Base-by-base conservation (phyloP, 129 eudicot genomes). In the Artemisia tridentata region DNA sequence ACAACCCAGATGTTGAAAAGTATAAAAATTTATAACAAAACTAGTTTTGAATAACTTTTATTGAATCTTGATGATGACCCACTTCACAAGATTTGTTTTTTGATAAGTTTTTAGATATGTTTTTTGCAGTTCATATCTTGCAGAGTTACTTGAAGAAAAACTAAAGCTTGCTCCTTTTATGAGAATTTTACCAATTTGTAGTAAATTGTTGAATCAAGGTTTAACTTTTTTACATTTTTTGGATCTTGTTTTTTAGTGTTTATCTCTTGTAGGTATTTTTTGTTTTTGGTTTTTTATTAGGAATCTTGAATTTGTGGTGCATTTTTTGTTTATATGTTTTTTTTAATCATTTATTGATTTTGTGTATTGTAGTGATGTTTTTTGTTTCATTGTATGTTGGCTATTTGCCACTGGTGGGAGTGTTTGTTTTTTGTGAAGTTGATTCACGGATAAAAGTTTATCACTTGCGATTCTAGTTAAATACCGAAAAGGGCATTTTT, bases 1-100 rank as follows among this genome's bases (percentile, higher is more conserved):
- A 61, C 31, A 51, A 87, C 67, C 73, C 87, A 53, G 88, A 85
- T 85, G 91, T 75, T 54, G 97, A 90, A 50, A 87, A 85, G 97
- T 90, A 18, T 68, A 14, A 78, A 68, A 18, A 11, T 64, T 59
- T 65, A 58, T 18, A 29, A 4, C n/a, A 29, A 29, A 29, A 29
- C 34, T 29, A 29, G 34, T 29, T 29, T 29, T 29, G 6, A 29
- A 29, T 4, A 29, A 0, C 34, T 58, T 34, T 8, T 67, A 63
- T 17, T n/a, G 41, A 11, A 16, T 45, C 17, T 64, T 72, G 61
- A 34, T 67, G 63, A 46, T 18, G 29, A 64, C 55, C 63, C 71
- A 63, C 71, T 52, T 63, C 2, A 63, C 27, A 20, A 17, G n/a
- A 16, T 20, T 58, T 19, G 52, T n/a, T 67, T 6, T 57, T 63